Evolutionary conservation across 345 rosid genomes (phyloP).

Genomic region (Orychophragmus violaceus): DNA sequence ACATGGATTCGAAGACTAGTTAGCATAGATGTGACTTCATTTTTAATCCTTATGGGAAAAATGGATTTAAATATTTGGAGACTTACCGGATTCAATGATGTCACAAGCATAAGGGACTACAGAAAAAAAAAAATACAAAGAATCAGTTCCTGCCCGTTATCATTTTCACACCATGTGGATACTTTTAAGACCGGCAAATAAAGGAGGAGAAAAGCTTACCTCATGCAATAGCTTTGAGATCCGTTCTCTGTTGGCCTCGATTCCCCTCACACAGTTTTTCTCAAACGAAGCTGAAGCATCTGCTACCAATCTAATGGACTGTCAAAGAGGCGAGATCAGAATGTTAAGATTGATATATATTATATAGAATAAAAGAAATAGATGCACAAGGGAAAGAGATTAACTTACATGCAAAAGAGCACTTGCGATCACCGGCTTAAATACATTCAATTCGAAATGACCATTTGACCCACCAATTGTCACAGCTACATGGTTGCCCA

Average conservation of each 20-base stretch:
- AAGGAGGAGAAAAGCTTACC: conserved; percentile 39
- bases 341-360: no score
- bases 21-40: neutral
- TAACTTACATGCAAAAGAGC: no score
- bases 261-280: no score
- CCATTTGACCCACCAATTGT: conserved; percentile 92
- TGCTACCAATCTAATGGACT: no score
- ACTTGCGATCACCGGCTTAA: no score
- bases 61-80: neutral
- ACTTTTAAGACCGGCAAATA: conserved; percentile 12
- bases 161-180: conserved; percentile 5
- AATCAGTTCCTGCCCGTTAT: conserved; percentile 4
- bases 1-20: neutral
- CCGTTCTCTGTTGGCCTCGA: no score
- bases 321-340: no score
- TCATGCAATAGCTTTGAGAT: no score
- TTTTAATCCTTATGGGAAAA: neutral
- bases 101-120: conserved; percentile 95
- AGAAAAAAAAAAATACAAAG: neutral
- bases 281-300: no score
- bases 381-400: no score
- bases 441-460: no score
- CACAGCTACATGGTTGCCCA: conserved; percentile 88
- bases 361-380: no score
- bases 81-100: conserved; percentile 95